These are phyloP conservation scores for Kwoniella sp. DNA, from an alignment of 768 basidiomycete genomes.

Conservation along the genomic window DNA sequence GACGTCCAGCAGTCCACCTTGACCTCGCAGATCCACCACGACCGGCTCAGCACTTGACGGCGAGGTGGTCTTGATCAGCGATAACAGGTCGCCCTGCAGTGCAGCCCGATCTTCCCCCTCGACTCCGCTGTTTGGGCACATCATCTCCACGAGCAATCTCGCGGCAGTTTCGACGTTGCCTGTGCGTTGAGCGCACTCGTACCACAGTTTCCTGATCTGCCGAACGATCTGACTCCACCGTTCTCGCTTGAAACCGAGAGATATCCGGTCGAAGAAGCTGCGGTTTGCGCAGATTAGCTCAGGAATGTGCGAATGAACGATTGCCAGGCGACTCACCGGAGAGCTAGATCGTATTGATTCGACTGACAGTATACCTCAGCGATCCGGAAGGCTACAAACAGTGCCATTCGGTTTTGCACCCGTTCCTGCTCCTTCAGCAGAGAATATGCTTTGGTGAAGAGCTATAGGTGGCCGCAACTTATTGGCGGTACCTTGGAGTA, in stretches of 20 bases:
- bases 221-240: slow-evolving; percentile 70
- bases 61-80: slow-evolving; percentile 69
- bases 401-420: slow-evolving; percentile 71
- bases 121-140: slow-evolving; percentile 54
- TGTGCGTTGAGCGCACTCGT: slow-evolving; percentile 71
- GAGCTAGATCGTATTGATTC: slow-evolving; percentile 78
- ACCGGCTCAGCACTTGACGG: slow-evolving; percentile 60
- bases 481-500: background rate
- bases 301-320: background rate
- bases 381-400: slow-evolving; percentile 88
- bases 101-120: slow-evolving; percentile 33
- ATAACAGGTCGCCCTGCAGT: slow-evolving; percentile 69
- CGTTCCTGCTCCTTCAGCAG: slow-evolving; percentile 73
- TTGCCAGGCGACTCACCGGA: slow-evolving; percentile 57
- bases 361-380: slow-evolving; percentile 77
- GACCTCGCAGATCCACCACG: slow-evolving; percentile 56
- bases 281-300: background rate
- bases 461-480: slow-evolving; percentile 52
- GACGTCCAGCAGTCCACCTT: slow-evolving; percentile 53
- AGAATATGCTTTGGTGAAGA: slow-evolving; percentile 92
- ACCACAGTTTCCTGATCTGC: slow-evolving; percentile 73
- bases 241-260: slow-evolving; percentile 80
- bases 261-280: slow-evolving; percentile 90
- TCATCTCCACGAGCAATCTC: slow-evolving; percentile 73
- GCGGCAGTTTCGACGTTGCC: slow-evolving; percentile 73